Conservation (phyloP, 106 monocot genomes). For the Acorus gramineus region DNA sequence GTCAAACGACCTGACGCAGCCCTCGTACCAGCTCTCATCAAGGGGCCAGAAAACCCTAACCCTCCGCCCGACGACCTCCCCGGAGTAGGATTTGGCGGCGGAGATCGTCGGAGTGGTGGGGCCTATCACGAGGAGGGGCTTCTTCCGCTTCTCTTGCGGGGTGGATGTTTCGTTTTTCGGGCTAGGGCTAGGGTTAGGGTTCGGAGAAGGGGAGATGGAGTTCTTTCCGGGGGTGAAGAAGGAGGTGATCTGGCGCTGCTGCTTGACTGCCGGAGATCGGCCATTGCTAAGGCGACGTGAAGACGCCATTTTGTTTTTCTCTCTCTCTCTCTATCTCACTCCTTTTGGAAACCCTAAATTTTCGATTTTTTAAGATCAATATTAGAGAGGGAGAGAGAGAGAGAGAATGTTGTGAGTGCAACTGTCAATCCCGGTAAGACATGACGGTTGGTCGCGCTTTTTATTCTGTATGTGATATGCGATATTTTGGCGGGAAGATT, state of each 20-base stretch:
- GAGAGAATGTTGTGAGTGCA: no score
- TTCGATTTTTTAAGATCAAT: no score
- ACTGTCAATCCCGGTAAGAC: no score
- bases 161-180: background rate
- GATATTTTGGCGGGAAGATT: no score
- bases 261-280: conserved; percentile 72
- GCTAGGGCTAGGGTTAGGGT: background rate
- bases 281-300: conserved; percentile 65
- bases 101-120: conserved; percentile 13
- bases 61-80: conserved; percentile 46
- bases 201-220: conserved; percentile 12
- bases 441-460: no score
- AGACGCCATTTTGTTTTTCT: conserved; percentile 11
- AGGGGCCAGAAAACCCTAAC: conserved; percentile 75
- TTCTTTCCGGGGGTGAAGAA: conserved; percentile 56
- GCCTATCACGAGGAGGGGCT: conserved; percentile 16
- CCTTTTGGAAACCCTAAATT: no score
- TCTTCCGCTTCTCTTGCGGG: conserved; percentile 16
- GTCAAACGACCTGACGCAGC: conserved; percentile 42
- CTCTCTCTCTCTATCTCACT: no score
- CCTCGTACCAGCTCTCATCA: conserved; percentile 68
- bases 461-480: no score
- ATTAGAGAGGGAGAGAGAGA: no score
- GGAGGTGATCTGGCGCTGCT: conserved; percentile 86
- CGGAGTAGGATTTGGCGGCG: background rate